Evolutionary conservation across 306 rosid genomes (phyloP).

Genomic region (Cucurbita argyrosperma): DNA sequence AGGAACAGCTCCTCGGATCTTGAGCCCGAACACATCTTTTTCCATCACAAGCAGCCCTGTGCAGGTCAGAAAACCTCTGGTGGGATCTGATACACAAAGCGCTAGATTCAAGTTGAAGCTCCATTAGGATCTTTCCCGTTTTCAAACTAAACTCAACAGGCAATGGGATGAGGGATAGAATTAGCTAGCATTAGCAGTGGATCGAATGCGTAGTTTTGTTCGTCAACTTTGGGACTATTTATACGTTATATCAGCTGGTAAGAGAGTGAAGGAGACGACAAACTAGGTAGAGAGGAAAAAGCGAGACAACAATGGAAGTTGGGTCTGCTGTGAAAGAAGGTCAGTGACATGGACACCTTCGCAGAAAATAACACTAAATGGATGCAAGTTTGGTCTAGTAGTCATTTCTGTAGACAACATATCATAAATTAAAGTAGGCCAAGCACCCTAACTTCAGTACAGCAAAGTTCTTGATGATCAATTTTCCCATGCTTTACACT

Average conservation of each 20-base stretch:
- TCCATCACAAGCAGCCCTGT: not conserved
- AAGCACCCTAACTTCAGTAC: not conserved
- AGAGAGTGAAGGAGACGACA: conserved; percentile 2
- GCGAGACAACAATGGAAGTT: conserved; percentile 46
- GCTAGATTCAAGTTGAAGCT: conserved; percentile 47
- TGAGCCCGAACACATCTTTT: conserved; percentile 2
- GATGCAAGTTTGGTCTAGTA: not conserved
- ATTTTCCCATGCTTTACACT: not conserved
- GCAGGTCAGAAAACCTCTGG: conserved; percentile 20
- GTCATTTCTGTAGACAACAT: conserved; percentile 6
- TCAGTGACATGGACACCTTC: conserved; percentile 48
- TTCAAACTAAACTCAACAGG: conserved; percentile 11
- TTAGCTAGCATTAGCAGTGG: conserved; percentile 7
- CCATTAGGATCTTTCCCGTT: conserved; percentile 25
- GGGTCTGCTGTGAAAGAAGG: conserved; percentile 74
- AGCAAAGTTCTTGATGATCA: not conserved
- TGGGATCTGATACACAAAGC: conserved; percentile 22
- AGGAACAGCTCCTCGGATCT: conserved; percentile 8
- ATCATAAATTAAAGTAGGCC: conserved; percentile 5
- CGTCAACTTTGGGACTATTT: conserved; percentile 12
- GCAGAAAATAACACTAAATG: conserved; percentile 35
- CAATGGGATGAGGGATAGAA: not conserved
- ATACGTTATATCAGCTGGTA: not conserved
- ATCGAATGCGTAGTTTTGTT: conserved; percentile 9
- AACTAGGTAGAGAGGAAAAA: conserved; percentile 11